These are phyloP conservation scores for Fusarium temperatum DNA, from an alignment of 2,329 filamentous ascomycete species.

Conservation along the genomic window DNA sequence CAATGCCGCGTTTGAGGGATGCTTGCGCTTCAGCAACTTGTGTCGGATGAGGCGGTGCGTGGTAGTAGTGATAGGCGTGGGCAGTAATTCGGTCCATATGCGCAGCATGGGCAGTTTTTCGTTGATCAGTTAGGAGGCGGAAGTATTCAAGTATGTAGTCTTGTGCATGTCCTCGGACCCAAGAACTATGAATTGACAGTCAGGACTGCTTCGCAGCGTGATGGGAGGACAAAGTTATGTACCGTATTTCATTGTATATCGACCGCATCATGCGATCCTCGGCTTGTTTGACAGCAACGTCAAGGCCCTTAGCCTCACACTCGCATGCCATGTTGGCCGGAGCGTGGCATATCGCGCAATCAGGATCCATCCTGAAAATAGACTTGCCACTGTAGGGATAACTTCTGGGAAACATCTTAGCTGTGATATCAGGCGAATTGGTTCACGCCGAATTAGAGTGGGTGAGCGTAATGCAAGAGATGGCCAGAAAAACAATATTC, in stretches of 20 bases:
- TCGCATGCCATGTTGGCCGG: constrained; percentile 68
- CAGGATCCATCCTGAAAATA: constrained; percentile 72
- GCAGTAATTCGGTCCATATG: constrained; percentile 65
- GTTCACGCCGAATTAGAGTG: constrained; percentile 19
- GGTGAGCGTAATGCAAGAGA: constrained; percentile 15
- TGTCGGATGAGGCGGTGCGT: constrained; percentile 65
- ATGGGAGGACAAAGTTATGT: constrained; percentile 36
- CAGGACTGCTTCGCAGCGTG: not conserved
- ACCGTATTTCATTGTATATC: constrained; percentile 72
- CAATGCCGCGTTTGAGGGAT: constrained; percentile 75
- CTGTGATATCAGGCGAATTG: constrained; percentile 38
- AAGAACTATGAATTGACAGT: constrained; percentile 55
- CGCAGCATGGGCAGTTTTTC: constrained; percentile 64
- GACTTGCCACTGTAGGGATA: constrained; percentile 56
- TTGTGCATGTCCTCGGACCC: constrained; percentile 72
- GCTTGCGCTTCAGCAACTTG: constrained; percentile 72
- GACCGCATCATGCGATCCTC: constrained; percentile 71
- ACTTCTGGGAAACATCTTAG: constrained; percentile 64
- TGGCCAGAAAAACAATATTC: constrained; percentile 34
- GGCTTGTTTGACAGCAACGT: constrained; percentile 69
- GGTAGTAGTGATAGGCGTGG: constrained; percentile 66
- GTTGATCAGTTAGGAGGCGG: constrained; percentile 66
- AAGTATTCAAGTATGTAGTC: constrained; percentile 76
- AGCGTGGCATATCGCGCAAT: constrained; percentile 73
- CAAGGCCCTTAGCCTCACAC: constrained; percentile 72